phyloP scores from a whole-genome alignment of 805 yeast species.

The Starmera caribaea region DNA sequence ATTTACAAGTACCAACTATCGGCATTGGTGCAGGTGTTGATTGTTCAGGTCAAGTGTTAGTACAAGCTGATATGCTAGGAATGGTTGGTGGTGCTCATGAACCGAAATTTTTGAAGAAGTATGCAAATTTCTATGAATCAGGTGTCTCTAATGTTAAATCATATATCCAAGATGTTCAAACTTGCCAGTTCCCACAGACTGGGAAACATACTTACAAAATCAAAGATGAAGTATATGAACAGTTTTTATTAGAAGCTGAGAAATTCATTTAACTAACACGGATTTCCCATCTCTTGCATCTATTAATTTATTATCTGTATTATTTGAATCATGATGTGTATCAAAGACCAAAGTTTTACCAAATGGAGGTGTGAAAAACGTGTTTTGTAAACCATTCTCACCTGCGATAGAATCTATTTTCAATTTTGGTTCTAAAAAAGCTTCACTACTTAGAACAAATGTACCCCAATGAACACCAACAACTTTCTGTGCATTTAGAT shows the following conservation, averaged over 20 bases:
- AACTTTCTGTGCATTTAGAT: constrained; percentile 49
- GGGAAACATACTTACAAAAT: constrained; percentile 59
- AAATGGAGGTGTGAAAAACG: constrained; percentile 58
- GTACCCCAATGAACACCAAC: constrained; percentile 98
- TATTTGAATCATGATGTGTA: constrained; percentile 4
- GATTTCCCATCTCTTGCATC: constrained; percentile 22
- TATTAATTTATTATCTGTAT: constrained; percentile 7
- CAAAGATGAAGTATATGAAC: constrained; percentile 48
- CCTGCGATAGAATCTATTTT: constrained; percentile 42
- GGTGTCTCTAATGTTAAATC: constrained; percentile 41
- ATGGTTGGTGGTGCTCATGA: constrained; percentile 40
- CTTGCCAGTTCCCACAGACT: constrained; percentile 47
- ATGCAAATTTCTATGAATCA: constrained; percentile 37
- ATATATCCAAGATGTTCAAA: constrained; percentile 54
- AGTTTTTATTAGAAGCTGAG: constrained; percentile 25
- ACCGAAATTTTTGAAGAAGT: constrained; percentile 73
- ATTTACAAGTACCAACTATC: constrained; percentile 66
- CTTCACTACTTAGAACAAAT: constrained; percentile 80
- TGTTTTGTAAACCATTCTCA: constrained; percentile 23
- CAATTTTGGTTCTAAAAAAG: constrained; percentile 73
- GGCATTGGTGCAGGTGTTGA: constrained; percentile 92
- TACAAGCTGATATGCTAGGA: constrained; percentile 77
- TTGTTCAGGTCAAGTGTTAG: constrained; percentile 86
- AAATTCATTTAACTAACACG: constrained; percentile 16
- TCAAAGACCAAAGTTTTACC: constrained; percentile 59